Evolutionary conservation across 2,329 filamentous ascomycete species (phyloP).

Genomic region (Phialemonium atrogriseum): DNA sequence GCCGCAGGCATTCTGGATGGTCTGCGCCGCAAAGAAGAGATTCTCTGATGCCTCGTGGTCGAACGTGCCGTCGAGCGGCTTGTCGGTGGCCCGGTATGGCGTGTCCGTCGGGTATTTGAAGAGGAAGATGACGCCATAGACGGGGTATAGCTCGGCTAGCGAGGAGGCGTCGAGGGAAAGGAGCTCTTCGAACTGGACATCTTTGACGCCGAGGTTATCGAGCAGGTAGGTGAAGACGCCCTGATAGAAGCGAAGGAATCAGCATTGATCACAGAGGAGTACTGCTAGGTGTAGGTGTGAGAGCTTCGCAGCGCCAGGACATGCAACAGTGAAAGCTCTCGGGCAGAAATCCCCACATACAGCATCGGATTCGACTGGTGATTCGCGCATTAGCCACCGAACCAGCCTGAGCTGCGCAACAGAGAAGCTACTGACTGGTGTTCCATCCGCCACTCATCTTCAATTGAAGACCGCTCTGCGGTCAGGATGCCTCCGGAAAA

Average conservation of each 20-base stretch:
- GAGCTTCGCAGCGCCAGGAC: too few species aligned
- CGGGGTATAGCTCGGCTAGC: slow-evolving; percentile 61
- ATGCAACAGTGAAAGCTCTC: too few species aligned
- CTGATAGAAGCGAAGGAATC: too few species aligned
- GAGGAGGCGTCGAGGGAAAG: slow-evolving; percentile 75
- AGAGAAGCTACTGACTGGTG: slow-evolving; percentile 53
- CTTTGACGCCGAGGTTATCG: slow-evolving; percentile 80
- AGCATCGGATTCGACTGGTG: slow-evolving; percentile 79
- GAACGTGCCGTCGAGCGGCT: slow-evolving; percentile 73
- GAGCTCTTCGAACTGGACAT: slow-evolving; percentile 95
- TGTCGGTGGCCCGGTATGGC: slow-evolving; percentile 48
- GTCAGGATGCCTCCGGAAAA: too few species aligned
- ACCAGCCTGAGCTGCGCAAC: neutral
- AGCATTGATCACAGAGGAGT: too few species aligned
- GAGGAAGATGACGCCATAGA: slow-evolving; percentile 97
- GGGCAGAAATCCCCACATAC: too few species aligned
- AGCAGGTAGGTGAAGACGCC: slow-evolving; percentile 97
- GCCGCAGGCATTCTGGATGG: slow-evolving; percentile 96
- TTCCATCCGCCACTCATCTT: slow-evolving; percentile 64
- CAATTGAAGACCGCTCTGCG: neutral
- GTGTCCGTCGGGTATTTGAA: slow-evolving; percentile 86
- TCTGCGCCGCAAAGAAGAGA: slow-evolving; percentile 93
- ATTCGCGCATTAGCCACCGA: slow-evolving; percentile 6
- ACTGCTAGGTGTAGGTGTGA: too few species aligned
- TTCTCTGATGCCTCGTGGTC: slow-evolving; percentile 66